phyloP scores from a whole-genome alignment of 1,284 basidiomycete species.

The Microbotryum saponariae region DNA sequence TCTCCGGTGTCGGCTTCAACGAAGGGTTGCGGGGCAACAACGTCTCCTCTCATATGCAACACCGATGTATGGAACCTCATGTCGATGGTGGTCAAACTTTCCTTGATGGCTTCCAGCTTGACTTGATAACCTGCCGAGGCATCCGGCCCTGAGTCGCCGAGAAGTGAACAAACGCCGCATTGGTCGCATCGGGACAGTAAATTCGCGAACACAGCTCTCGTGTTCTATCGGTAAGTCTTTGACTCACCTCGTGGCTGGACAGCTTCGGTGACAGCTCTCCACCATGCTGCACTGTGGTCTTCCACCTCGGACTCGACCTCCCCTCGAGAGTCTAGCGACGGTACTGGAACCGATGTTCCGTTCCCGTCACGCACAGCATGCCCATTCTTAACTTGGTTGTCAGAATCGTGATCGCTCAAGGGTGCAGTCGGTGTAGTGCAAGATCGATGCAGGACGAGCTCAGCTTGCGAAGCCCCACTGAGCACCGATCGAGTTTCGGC shows the following conservation, averaged over 20 bases:
- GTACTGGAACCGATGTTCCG: background rate
- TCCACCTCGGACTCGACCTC: background rate
- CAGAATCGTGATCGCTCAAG: background rate
- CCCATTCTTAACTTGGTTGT: background rate
- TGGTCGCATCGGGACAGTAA: too few relatives aligned
- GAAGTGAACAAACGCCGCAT: background rate
- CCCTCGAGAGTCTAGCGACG: background rate
- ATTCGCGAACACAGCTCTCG: background rate
- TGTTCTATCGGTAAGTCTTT: background rate
- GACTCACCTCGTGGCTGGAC: conserved; percentile 16
- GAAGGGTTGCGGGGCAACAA: conserved; percentile 65
- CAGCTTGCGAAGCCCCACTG: too few relatives aligned
- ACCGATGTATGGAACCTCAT: conserved; percentile 62
- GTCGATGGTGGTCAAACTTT: conserved; percentile 1
- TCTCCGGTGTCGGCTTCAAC: conserved; percentile 38
- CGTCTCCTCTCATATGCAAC: conserved; percentile 62
- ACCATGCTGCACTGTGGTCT: background rate
- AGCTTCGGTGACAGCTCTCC: conserved; percentile 1
- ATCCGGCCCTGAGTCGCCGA: conserved; percentile 18
- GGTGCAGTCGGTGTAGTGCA: background rate
- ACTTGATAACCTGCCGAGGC: background rate
- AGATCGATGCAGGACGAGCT: background rate
- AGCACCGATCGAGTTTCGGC: too few relatives aligned
- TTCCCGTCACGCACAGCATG: too few relatives aligned
- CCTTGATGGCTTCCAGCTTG: background rate